Evolutionary conservation across 495 filamentous ascomycete genomes (phyloP), one percentile per base, ranked within the genome.

Genomic region (Hyaloscypha variabilis): DNA sequence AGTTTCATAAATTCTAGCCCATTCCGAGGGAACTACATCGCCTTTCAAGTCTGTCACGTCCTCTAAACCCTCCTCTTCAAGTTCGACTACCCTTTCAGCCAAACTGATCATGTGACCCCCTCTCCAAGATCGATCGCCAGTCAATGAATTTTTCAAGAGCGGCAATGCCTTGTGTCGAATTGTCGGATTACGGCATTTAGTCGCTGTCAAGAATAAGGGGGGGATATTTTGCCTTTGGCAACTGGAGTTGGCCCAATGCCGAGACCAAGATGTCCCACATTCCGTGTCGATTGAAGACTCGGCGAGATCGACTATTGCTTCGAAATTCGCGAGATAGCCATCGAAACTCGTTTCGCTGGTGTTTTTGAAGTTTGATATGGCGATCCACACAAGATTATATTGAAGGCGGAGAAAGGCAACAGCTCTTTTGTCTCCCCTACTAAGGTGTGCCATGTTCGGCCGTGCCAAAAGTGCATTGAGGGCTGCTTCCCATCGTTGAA

Each of bases 141-240:
- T 29, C 8, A 21, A 23, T 10, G 2, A 21, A 0, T 2, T 31
- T 21, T 34, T 58, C 55, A 58, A 4, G 3, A 58, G n/a, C 6
- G 23, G 10, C 4, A 82, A 69, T 8, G 80, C 81, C 56, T 70
- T 71, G 1, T 78, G 74, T n/a, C 80, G 74, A 36, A 80, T 72
- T 0, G 57, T 31, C 3, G 78, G 78, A 62, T 82, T 75, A 6
- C 80, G 73, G 60, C 80, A 84, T n/a, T 71, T 69, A 6, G 71
- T 73, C 8, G 74, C 78, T 4, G 74, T 71, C 13, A 73, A 49
- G 55, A 74, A 81, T 3, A 79, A 60, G 0, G 74, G 69, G 8
- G 55, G 57, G n/a, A 81, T 69, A 34, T 79, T 71, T 14, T 74
- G 72, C 23, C 74, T 62, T 23, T 76, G 72, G 26, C 2, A 58